Base-by-base conservation (phyloP, 768 basidiomycete genomes). In the Tricholoma furcatifolium region DNA sequence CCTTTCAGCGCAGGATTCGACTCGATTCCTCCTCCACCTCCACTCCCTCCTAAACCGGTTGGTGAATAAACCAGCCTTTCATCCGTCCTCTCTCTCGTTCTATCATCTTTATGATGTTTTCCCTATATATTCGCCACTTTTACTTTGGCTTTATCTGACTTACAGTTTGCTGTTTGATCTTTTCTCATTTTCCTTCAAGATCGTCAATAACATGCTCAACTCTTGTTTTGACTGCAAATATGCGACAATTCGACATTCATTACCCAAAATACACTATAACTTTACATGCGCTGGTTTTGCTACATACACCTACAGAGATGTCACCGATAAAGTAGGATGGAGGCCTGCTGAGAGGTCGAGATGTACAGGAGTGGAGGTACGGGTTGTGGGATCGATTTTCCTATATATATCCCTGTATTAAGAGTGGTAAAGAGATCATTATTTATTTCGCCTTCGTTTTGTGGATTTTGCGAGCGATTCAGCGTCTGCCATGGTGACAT, bases 1-100 rank as follows among this genome's bases (percentile, higher is more conserved):
- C 79, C 80, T 1, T 80, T 82, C 60, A 63, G 66, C 15, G 56
- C 70, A 6, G 71, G 67, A 6, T 76, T 75, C 55, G 73, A 73
- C 21, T 48, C 63, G 2, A 51, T 58, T 20, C 48, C 53, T 8
- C 71, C 69, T 2, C 72, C 73, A 8, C 71, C 72, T 3, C 72
- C 72, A 11, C 59, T 69, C 18, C 72, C 69, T 20, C 63, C 64
- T 8, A 69, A 72, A 61, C 65, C 65, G 10, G 60, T 58, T 54
- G 70, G 60, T 41, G 66, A 68, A 40, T 54, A 40, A 48, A 14
- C 4, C 8, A 27, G 27, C 27, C 27, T 27, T 27, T 27, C 27
- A 27, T 27, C 7, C 7, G 27, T 27, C 27, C 7, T 7, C 4
- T 27, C 7, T 27, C 27, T 27, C 27, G 7, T 27, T 27, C 21